Evolutionary conservation across 148 eudicot genomes (phyloP).

Genomic region (Cornus controversa): DNA sequence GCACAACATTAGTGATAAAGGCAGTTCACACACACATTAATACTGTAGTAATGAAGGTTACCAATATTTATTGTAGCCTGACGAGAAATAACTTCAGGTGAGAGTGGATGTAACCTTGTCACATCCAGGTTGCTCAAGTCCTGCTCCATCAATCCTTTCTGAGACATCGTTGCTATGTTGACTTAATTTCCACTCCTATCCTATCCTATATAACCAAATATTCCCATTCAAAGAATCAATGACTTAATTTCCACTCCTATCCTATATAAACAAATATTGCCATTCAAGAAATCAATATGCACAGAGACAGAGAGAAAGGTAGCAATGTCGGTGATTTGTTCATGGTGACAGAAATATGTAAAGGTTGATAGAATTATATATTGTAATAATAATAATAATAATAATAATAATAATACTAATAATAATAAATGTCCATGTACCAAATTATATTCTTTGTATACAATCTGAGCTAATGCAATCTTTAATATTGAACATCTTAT

Average conservation of each 20-base stretch:
- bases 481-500: no score
- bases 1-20: background rate
- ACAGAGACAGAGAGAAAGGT: background rate
- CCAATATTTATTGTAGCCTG: constrained; percentile 97
- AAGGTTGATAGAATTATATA: no score
- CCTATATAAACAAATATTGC: background rate
- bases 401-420: no score
- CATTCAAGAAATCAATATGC: background rate
- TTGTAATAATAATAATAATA: no score
- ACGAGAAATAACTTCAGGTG: constrained; percentile 95
- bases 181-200: background rate
- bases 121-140: constrained; percentile 96
- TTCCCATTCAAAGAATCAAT: background rate
- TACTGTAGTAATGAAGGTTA: constrained; percentile 20
- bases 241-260: background rate
- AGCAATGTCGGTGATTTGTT: no score
- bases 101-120: constrained; percentile 70
- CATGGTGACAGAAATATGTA: no score
- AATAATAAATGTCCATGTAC: no score
- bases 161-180: constrained; percentile 63
- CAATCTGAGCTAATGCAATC: no score
- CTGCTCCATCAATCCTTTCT: constrained; percentile 94
- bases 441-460: no score
- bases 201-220: background rate
- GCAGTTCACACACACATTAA: background rate